Base-by-base conservation (phyloP, 306 rosid species). In the Cucurbita ficifolia region DNA sequence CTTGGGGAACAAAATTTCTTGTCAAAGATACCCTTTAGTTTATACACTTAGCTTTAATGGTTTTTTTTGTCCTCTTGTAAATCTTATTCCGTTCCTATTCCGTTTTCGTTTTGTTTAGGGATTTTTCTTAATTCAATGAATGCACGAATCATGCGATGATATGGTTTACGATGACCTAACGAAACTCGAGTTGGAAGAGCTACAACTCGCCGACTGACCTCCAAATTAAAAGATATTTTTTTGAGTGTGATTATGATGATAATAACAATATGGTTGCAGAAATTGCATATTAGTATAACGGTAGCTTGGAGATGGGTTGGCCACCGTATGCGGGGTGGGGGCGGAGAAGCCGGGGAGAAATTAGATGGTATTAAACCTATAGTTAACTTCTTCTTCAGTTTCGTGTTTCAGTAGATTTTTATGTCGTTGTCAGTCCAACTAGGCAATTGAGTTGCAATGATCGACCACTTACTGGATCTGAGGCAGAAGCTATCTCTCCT, bases 381-480 rank as follows among this genome's bases (percentile, higher is more conserved):
- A 83, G 83, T 81, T 54, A 88, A 86, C 76, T 89, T 92, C 84
- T 90, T 89, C 88, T 85, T 92, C 3, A 92, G 89, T 81, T 89
- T 92, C 18, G 97, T 89, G 89, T 89, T 92, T 96, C 95, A 89
- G 59, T 92, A 88, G 83, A 89, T 92, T 82, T 92, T 92, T 64
- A 92, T 92, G 80, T 92, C 96, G 54, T 92, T 92, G 80, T 92
- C 97, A 19, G 97, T 89, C 78, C 96, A 82, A 0, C 96, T 96
- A 45, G 94, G 93, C 52, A 87, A 78, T 52, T 92, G 96, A 60
- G 91, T 86, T 8, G 96, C 96, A 76, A 92, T 92, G 21, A 92
- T 84, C 53, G 96, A 92, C 97, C 97, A 92, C 85, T 96, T 89
- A 0, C 29, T 24, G 2, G 29, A 3, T 24, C 2, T 24, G 29